Percentiles rank a stretch among this genome's conserved stretches.
Evolutionary conservation across 2,329 filamentous ascomycete genomes (phyloP).

Genomic region (Fusarium dlaminii): DNA sequence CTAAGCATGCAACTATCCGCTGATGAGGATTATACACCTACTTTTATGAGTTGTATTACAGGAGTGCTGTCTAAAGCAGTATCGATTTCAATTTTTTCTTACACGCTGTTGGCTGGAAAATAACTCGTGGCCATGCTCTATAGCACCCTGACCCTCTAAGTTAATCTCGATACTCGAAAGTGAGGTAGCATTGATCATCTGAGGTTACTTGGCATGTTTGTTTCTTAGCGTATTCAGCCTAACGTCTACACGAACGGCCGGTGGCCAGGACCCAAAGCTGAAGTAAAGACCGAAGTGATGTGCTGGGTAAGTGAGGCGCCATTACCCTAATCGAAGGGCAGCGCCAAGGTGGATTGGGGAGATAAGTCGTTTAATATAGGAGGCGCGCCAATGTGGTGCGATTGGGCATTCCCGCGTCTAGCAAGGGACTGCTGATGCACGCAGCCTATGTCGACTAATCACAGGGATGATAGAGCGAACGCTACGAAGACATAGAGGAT

Average conservation of each 20-base stretch:
- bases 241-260: neutral
- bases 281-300: no score
- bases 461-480: neutral
- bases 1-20: neutral
- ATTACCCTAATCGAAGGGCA: neutral
- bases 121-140: neutral
- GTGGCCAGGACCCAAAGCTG: no score
- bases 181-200: neutral
- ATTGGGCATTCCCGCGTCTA: neutral
- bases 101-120: neutral
- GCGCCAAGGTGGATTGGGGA: neutral
- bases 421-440: neutral
- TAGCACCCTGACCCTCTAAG: neutral
- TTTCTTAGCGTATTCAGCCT: neutral
- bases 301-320: no score
- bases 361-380: neutral
- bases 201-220: neutral
- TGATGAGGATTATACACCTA: neutral
- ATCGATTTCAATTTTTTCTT: neutral
- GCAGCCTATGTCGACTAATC: neutral
- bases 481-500: neutral
- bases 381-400: neutral
- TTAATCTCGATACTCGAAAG: neutral
- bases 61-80: neutral
- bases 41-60: neutral